Evolutionary conservation across 2,329 filamentous ascomycete species (phyloP).

Genomic region (Calonectria pseudoturangicola): DNA sequence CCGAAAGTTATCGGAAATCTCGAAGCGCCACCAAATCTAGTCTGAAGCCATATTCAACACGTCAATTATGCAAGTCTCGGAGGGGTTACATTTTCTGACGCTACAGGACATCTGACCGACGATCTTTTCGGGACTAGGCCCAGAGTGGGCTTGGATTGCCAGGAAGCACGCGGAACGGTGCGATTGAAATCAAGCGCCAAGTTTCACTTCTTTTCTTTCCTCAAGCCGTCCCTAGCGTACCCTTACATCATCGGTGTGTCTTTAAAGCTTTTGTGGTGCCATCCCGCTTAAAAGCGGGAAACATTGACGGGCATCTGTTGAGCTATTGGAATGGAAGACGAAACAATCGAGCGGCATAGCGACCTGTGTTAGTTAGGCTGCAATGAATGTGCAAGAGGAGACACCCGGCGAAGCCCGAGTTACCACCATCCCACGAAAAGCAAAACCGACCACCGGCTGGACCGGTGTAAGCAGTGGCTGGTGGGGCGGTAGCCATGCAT

Average conservation of each 20-base stretch:
- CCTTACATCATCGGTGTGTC: not conserved
- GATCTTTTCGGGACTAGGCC: not conserved
- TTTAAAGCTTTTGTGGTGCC: not conserved
- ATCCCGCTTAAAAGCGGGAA: constrained; percentile 11
- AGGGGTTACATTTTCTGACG: not conserved
- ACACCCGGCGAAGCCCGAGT: not conserved
- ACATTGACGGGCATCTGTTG: not conserved
- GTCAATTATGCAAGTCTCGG: not conserved
- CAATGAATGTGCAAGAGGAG: not conserved
- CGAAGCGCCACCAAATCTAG: not conserved
- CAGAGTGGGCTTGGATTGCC: not conserved
- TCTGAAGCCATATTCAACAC: not conserved
- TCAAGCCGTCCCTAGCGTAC: not conserved
- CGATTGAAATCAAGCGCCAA: not conserved
- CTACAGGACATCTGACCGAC: too few relatives aligned
- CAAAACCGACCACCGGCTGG: not conserved
- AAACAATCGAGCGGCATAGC: not conserved
- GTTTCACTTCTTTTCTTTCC: constrained; percentile 6
- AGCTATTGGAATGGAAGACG: constrained; percentile 18
- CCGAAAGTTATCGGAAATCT: not conserved
- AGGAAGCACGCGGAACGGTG: not conserved
- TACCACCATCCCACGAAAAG: not conserved
- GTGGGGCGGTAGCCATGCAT: constrained; percentile 7
- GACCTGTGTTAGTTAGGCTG: constrained; percentile 4
- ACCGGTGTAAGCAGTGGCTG: constrained; percentile 10